Percentiles rank a stretch among this genome's conserved stretches.
phyloP scores from a whole-genome alignment of 768 basidiomycete species.

The Cystobasidiopsis lactophilus region DNA sequence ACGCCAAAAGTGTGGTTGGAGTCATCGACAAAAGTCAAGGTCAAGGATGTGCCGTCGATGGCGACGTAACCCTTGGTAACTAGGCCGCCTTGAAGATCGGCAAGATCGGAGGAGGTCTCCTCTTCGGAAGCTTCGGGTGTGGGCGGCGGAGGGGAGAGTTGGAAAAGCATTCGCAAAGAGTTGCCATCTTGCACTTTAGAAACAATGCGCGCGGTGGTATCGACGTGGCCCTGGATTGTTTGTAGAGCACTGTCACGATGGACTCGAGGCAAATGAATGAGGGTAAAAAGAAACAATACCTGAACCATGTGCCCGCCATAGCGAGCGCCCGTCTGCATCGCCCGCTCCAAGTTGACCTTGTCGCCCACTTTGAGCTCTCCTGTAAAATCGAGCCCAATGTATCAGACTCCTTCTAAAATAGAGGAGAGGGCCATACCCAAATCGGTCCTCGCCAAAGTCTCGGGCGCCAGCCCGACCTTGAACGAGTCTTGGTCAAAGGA shows the following conservation, averaged over 20 bases:
- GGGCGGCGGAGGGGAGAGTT: no score
- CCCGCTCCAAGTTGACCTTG: conserved; percentile 75
- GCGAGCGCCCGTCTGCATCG: conserved; percentile 71
- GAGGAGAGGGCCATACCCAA: conserved; percentile 42
- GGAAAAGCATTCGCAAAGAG: conserved; percentile 64
- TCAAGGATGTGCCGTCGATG: conserved; percentile 83
- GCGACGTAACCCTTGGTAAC: conserved; percentile 87
- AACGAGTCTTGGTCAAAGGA: conserved; percentile 55
- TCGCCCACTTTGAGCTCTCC: conserved; percentile 59
- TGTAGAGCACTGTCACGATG: background rate
- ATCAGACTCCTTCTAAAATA: no score
- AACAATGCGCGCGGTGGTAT: conserved; percentile 58
- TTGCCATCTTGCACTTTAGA: conserved; percentile 53
- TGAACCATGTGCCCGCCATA: conserved; percentile 98
- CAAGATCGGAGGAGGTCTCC: background rate
- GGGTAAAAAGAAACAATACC: conserved; percentile 29
- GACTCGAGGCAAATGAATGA: no score
- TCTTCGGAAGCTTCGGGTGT: conserved; percentile 8
- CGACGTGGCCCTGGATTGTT: conserved; percentile 60
- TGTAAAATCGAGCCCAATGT: conserved; percentile 20
- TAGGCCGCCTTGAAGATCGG: conserved; percentile 34
- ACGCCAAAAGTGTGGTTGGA: conserved; percentile 49
- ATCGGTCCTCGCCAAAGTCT: conserved; percentile 76
- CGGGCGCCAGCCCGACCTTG: conserved; percentile 84
- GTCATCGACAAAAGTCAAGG: conserved; percentile 47